Percentiles rank a stretch among this genome's conserved stretches.
Evolutionary conservation across 1,284 basidiomycete genomes (phyloP).

Genomic region (Athelia sp.): DNA sequence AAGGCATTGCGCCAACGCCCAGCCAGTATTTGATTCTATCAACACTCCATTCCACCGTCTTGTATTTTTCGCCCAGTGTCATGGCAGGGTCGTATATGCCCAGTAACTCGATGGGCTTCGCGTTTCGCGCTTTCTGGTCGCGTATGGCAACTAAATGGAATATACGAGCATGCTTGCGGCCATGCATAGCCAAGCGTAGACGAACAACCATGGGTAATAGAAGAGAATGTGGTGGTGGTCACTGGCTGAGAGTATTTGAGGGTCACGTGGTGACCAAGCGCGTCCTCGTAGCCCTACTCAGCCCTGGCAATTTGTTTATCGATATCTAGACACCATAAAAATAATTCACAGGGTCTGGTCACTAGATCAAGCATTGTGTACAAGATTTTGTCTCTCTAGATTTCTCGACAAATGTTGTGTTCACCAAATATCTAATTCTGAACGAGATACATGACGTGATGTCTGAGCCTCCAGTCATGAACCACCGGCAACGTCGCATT

Average conservation of each 20-base stretch:
- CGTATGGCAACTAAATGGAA: constrained; percentile 90
- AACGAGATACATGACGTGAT: background rate
- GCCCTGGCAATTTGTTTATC: no score
- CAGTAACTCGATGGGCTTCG: constrained; percentile 86
- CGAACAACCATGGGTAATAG: constrained; percentile 67
- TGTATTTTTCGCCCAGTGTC: constrained; percentile 44
- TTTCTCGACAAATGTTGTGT: no score
- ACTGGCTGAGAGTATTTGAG: background rate
- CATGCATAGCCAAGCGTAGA: constrained; percentile 84
- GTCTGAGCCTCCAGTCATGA: background rate
- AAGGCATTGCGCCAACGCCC: constrained; percentile 79
- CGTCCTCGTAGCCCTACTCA: background rate
- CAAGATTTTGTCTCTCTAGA: no score
- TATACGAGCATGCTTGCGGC: constrained; percentile 72
- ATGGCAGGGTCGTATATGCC: constrained; percentile 82
- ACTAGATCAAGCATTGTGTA: no score
- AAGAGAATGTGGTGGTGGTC: background rate
- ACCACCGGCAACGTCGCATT: no score
- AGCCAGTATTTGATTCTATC: constrained; percentile 91
- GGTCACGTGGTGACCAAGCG: background rate
- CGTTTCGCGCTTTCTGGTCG: constrained; percentile 72
- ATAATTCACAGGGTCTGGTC: no score
- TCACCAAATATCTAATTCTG: background rate
- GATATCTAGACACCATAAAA: no score
- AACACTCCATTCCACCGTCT: constrained; percentile 86